Evolutionary conservation across 2,329 filamentous ascomycete species (phyloP), one percentile per base, ranked within the genome.

Genomic region (Sordariomycetes sp.): DNA sequence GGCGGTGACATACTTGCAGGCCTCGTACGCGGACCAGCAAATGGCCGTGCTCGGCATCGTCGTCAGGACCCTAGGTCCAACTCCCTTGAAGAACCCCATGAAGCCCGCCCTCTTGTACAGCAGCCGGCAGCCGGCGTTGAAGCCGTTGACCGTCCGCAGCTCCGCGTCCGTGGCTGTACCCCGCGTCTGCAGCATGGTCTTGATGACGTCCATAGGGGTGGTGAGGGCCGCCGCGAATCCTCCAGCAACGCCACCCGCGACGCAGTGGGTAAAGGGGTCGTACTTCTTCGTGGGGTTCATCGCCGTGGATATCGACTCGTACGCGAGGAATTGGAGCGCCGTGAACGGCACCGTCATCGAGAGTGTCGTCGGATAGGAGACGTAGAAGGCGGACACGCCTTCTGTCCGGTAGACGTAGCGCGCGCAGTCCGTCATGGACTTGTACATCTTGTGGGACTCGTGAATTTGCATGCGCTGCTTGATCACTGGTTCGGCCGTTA

Each of bases 41-140:
- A 99, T 99, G n/a, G 94, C 94, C 36, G 94, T 99, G 74, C 91
- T 96, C 22, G 94, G 94, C 87, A 97, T 97, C 1, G 94, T 96
- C 12, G 91, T 96, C 61, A 99, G 85, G 53, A 99, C 86, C 66
- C 94, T 81, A 53, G 94, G 94, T 64, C 88, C 85, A 68, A 96
- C 82, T 51, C 94, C 94, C 68, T 95, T 91, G 74, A 96, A 91
- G 73, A 97, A 99, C 3, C 94, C 94, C 58, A 76, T 77, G 65
- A 87, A 78, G 39, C 94, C 94, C 68, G 95, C 92, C 66, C 91
- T 84, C 64, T 82, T 81, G 69, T 90, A 87, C 62, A 96, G 84
- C 59, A 96, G 84, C 61, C 79, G 78, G 61, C 90, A 92, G 8
- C 90, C 91, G 52, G 89, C 84, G 63, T 81, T 72, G 62, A 96